Evolutionary conservation across 495 filamentous ascomycete species (phyloP).

Genomic region (Zalerion maritima): DNA sequence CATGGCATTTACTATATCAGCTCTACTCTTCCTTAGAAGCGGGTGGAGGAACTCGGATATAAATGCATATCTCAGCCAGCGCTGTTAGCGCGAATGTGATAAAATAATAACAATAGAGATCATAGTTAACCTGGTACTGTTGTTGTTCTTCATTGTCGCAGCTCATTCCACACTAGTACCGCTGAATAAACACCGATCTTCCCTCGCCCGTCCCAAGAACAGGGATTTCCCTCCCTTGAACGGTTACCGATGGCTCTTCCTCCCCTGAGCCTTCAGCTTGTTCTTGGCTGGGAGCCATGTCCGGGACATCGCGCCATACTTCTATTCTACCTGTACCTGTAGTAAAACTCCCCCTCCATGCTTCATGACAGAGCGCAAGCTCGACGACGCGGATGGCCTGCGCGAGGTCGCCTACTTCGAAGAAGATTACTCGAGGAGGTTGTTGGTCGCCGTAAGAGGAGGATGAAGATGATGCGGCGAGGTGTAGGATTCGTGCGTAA

Average conservation of each 20-base stretch:
- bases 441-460: too few relatives aligned
- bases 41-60: too few relatives aligned
- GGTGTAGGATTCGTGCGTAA: conserved; percentile 35
- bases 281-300: conserved; percentile 6
- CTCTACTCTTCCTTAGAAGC: too few relatives aligned
- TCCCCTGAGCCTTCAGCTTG: conserved; percentile 11
- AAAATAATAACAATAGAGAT: too few relatives aligned
- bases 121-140: too few relatives aligned
- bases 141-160: too few relatives aligned
- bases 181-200: conserved; percentile 21
- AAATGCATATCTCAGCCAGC: too few relatives aligned
- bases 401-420: conserved; percentile 42
- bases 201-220: conserved; percentile 20
- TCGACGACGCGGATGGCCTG: conserved; percentile 46
- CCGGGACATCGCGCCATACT: conserved; percentile 39
- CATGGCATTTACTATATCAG: too few relatives aligned
- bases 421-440: conserved; percentile 27
- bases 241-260: conserved; percentile 6
- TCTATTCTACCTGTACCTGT: conserved; percentile 29
- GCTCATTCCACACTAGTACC: too few relatives aligned
- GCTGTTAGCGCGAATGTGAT: too few relatives aligned
- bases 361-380: conserved; percentile 17
- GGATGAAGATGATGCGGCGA: too few relatives aligned
- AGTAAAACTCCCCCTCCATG: conserved; percentile 9
- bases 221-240: conserved; percentile 9